Evolutionary conservation across 352 stramenopile species (phyloP).

Genomic region (Phytophthora kernoviae): DNA sequence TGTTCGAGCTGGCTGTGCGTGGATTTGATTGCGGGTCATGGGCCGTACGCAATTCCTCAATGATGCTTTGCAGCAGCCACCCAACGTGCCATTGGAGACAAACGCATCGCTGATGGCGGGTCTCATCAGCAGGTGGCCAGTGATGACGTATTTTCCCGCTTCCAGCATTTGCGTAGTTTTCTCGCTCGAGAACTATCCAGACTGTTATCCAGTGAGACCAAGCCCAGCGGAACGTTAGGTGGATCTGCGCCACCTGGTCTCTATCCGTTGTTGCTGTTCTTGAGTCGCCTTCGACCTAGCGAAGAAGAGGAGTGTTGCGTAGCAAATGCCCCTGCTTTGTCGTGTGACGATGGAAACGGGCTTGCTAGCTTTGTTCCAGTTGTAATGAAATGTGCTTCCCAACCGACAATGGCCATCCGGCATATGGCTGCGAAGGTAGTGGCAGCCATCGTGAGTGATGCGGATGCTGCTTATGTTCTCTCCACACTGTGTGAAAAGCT

Average conservation of each 20-base stretch:
- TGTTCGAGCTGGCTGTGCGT: conserved; percentile 82
- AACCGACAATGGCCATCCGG: conserved; percentile 76
- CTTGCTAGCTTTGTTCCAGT: conserved; percentile 66
- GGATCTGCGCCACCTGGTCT: conserved; percentile 59
- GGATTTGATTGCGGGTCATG: conserved; percentile 87
- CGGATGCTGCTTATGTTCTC: conserved; percentile 53
- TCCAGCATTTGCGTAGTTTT: conserved; percentile 68
- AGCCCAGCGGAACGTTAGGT: conserved; percentile 15
- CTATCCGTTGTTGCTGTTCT: conserved; percentile 79
- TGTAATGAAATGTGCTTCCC: conserved; percentile 66
- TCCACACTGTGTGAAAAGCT: conserved; percentile 41
- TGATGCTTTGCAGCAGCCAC: conserved; percentile 92
- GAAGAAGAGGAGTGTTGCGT: conserved; percentile 56
- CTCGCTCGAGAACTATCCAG: conserved; percentile 59
- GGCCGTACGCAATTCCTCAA: conserved; percentile 91
- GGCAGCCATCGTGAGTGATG: conserved; percentile 64
- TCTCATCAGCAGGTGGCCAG: conserved; percentile 66
- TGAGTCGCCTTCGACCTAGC: conserved; percentile 72
- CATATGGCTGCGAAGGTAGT: conserved; percentile 84
- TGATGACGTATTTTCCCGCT: conserved; percentile 81
- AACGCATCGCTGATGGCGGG: conserved; percentile 79
- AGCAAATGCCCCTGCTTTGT: conserved; percentile 10
- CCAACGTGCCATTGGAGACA: conserved; percentile 82
- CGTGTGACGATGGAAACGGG: conserved; percentile 22
- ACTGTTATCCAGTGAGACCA: conserved; percentile 33